Evolutionary conservation across 495 filamentous ascomycete genomes (phyloP).

Genomic region (Penicillium macrosclerotiorum): DNA sequence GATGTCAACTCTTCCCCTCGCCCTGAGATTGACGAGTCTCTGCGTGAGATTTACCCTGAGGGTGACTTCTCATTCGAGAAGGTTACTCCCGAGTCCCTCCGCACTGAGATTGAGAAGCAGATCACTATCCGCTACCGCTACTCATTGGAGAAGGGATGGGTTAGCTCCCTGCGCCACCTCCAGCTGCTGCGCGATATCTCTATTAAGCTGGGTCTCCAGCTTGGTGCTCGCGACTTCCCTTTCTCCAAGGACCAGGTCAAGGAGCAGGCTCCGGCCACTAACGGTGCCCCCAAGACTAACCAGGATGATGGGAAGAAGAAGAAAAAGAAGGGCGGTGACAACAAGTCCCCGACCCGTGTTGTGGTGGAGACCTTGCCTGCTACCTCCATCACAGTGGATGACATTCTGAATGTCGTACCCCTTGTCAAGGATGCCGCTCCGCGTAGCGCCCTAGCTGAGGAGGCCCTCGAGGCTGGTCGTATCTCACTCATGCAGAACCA

Average conservation of each 20-base stretch:
- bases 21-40: constrained; percentile 70
- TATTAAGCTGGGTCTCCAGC: constrained; percentile 87
- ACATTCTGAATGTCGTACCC: constrained; percentile 88
- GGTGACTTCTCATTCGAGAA: constrained; percentile 80
- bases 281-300: constrained; percentile 38
- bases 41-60: constrained; percentile 74
- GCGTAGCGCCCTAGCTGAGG: constrained; percentile 84
- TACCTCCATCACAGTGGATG: constrained; percentile 70
- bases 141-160: constrained; percentile 67
- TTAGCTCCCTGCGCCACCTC: constrained; percentile 60
- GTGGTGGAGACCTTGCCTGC: constrained; percentile 36
- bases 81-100: constrained; percentile 68
- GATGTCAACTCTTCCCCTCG: constrained; percentile 72
- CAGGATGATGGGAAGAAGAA: constrained; percentile 66
- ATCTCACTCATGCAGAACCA: constrained; percentile 93
- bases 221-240: constrained; percentile 76
- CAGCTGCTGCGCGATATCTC: constrained; percentile 88
- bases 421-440: constrained; percentile 92
- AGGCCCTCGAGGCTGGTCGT: constrained; percentile 90
- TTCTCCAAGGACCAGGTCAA: constrained; percentile 56
- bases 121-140: constrained; percentile 71
- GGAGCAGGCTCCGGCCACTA: constrained; percentile 35
- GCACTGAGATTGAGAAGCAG: constrained; percentile 68
- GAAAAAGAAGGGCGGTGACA: constrained; percentile 59
- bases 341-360: constrained; percentile 51